Conservation (phyloP, 257 asterid genomes). For the Salvia miltiorrhiza region DNA sequence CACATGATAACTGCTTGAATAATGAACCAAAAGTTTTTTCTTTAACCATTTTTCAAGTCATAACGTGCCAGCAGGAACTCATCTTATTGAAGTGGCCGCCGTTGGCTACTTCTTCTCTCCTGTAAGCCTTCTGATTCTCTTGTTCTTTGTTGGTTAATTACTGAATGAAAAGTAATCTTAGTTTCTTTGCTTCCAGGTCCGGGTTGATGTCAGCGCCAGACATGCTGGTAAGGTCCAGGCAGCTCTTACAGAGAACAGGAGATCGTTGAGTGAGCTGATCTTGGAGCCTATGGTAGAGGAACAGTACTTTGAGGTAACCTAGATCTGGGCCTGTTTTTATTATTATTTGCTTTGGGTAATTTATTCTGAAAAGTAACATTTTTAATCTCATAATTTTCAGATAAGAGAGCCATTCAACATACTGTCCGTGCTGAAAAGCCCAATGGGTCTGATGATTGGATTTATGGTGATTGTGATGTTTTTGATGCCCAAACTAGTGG, state of each 20-base stretch:
- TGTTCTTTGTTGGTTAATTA: constrained; percentile 3
- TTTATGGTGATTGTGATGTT: constrained; percentile 91
- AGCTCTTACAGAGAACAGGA: constrained; percentile 91
- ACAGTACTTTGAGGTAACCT: constrained; percentile 78
- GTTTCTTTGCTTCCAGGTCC: constrained; percentile 45
- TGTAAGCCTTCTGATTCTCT: constrained; percentile 41
- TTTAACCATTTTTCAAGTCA: constrained; percentile 68
- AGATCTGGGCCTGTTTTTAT: background rate
- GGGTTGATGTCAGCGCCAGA: constrained; percentile 96
- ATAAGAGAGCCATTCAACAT: constrained; percentile 76
- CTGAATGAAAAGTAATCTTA: background rate
- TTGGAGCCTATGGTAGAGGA: constrained; percentile 93
- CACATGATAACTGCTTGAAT: background rate
- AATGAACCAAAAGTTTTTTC: constrained; percentile 27
- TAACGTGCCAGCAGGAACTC: constrained; percentile 94
- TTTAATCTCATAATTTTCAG: constrained; percentile 44
- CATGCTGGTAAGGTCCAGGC: constrained; percentile 98
- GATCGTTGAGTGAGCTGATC: constrained; percentile 73
- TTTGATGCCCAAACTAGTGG: constrained; percentile 94
- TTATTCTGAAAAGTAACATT: background rate
- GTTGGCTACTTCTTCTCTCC: constrained; percentile 94
- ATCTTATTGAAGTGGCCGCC: constrained; percentile 91
- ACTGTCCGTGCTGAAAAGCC: constrained; percentile 81
- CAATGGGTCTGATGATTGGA: constrained; percentile 99
- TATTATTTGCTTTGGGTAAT: background rate